A percentile compares a stretch with the other conserved stretches of the same genome.
Evolutionary conservation across 2,329 filamentous ascomycete genomes (phyloP).

Genomic region (Ophiostoma perfectum): DNA sequence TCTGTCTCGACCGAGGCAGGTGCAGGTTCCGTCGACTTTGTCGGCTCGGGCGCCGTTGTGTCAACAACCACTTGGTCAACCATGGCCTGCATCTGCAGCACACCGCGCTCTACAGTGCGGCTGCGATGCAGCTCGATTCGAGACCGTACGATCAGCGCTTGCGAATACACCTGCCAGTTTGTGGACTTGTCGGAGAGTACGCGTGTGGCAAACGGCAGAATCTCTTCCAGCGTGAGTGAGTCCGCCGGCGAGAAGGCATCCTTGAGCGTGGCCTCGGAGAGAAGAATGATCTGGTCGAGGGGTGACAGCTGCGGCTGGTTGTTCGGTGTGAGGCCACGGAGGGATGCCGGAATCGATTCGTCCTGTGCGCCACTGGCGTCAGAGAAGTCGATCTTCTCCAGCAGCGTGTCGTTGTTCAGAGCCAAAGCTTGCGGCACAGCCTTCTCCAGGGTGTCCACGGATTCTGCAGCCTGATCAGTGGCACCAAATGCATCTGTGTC

Average conservation of each 20-base stretch:
- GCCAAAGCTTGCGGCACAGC: conserved; percentile 61
- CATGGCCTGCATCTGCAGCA: conserved; percentile 88
- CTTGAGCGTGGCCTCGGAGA: conserved; percentile 81
- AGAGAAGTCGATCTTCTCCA: conserved; percentile 80
- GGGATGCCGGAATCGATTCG: conserved; percentile 47
- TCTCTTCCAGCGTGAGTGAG: conserved; percentile 85
- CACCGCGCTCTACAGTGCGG: conserved; percentile 79
- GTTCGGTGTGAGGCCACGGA: conserved; percentile 65
- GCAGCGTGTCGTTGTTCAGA: conserved; percentile 85
- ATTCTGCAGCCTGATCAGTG: conserved; percentile 16
- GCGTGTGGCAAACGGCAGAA: conserved; percentile 81
- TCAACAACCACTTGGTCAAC: conserved; percentile 94
- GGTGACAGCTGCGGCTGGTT: conserved; percentile 76
- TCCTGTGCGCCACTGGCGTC: conserved; percentile 31
- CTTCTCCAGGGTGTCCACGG: conserved; percentile 24
- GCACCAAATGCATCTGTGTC: conserved; percentile 25
- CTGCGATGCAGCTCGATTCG: conserved; percentile 84
- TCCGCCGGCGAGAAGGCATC: conserved; percentile 81
- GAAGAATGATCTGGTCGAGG: conserved; percentile 82
- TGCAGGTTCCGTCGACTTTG: conserved; percentile 25
- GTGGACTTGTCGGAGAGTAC: conserved; percentile 84
- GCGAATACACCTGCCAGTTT: conserved; percentile 97
- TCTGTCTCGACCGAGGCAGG: not conserved
- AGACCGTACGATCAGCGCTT: conserved; percentile 82
- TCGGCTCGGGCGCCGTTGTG: conserved; percentile 44